Evolutionary conservation across 2,329 filamentous ascomycete species (phyloP).

Genomic region (Beauveria caledonica): DNA sequence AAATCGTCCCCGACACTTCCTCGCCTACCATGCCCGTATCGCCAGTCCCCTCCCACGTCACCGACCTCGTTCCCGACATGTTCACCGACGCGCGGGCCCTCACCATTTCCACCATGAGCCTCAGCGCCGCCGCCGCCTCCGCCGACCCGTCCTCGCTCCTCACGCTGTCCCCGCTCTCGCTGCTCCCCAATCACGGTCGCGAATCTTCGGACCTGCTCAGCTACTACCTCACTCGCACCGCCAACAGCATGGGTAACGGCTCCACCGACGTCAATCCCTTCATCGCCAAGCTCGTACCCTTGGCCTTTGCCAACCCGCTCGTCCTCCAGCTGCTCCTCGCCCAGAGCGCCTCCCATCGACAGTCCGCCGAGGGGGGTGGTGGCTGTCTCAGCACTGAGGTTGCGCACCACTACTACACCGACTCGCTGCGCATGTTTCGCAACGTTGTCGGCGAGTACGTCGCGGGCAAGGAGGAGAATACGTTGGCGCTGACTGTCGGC

Average conservation of each 20-base stretch:
- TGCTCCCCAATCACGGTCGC: slow-evolving; percentile 13
- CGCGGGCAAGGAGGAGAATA: slow-evolving; percentile 24
- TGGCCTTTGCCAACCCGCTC: slow-evolving; percentile 37
- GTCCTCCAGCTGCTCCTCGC: slow-evolving; percentile 38
- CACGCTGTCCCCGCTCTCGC: slow-evolving; percentile 20
- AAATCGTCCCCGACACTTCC: neutral
- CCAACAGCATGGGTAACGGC: slow-evolving; percentile 39
- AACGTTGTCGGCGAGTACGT: slow-evolving; percentile 27
- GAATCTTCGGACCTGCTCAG: slow-evolving; percentile 30
- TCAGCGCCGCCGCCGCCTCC: neutral
- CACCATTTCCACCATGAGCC: neutral
- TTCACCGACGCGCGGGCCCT: neutral
- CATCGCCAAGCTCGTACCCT: slow-evolving; percentile 34
- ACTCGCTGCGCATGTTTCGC: slow-evolving; percentile 28
- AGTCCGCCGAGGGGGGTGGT: slow-evolving; percentile 21
- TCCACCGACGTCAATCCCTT: slow-evolving; percentile 38
- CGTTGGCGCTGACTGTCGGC: slow-evolving; percentile 33
- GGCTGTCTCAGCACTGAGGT: slow-evolving; percentile 20
- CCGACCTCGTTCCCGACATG: neutral
- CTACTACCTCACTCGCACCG: slow-evolving; percentile 36
- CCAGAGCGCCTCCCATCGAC: slow-evolving; percentile 33
- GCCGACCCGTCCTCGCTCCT: slow-evolving; percentile 17
- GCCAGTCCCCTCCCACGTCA: neutral
- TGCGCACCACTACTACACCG: slow-evolving; percentile 28
- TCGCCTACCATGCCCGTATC: neutral